Evolutionary conservation across 2,329 filamentous ascomycete genomes (phyloP).

Genomic region (Fusarium sambucinum): DNA sequence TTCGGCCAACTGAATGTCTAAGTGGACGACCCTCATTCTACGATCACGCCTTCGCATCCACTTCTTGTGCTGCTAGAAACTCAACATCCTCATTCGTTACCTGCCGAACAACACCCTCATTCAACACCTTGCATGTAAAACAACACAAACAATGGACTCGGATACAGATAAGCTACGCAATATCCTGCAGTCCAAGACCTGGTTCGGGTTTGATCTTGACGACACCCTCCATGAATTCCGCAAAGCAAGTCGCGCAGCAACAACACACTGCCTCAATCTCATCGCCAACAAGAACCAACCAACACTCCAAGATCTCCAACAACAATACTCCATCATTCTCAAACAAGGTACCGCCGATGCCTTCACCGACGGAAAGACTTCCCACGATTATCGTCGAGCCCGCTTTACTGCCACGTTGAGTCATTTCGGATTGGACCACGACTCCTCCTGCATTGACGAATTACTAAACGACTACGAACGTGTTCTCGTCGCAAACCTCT

Average conservation of each 20-base stretch:
- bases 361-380: constrained; percentile 60
- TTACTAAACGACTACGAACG: constrained; percentile 50
- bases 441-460: constrained; percentile 23
- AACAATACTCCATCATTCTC: constrained; percentile 53
- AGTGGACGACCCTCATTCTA: background rate
- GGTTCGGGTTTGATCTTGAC: constrained; percentile 63
- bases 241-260: constrained; percentile 54
- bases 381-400: constrained; percentile 57
- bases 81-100: background rate
- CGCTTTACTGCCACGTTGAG: constrained; percentile 53
- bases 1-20: background rate
- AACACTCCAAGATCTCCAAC: constrained; percentile 29
- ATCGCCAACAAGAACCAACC: constrained; percentile 40
- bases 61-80: background rate
- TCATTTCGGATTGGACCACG: constrained; percentile 42
- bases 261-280: constrained; percentile 47
- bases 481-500: constrained; percentile 46
- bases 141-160: background rate
- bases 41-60: background rate
- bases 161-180: background rate
- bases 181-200: constrained; percentile 41
- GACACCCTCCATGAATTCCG: constrained; percentile 63
- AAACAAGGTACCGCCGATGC: constrained; percentile 52
- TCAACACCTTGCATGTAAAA: no score
- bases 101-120: rapidly evolving